Evolutionary conservation across 805 yeast genomes (phyloP).

Genomic region (Yamadazyma insecticola): DNA sequence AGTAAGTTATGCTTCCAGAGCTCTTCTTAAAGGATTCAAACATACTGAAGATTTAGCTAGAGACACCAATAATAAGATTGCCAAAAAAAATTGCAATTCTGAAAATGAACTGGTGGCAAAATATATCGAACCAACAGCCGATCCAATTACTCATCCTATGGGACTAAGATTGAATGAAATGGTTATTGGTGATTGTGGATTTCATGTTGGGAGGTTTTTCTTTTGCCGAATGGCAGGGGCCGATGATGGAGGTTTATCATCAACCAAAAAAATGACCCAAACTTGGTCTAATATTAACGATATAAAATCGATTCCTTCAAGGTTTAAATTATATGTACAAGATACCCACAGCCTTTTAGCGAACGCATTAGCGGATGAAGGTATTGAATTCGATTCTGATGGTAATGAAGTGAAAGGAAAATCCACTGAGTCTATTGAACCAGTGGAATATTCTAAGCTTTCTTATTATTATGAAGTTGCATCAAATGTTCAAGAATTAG

Average conservation of each 20-base stretch:
- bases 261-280: conserved; percentile 29
- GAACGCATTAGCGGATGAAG: conserved; percentile 22
- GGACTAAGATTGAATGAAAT: conserved; percentile 30
- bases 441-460: background rate
- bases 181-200: conserved; percentile 37
- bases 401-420: conserved; percentile 22
- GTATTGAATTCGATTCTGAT: conserved; percentile 29
- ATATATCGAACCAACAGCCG: conserved; percentile 36
- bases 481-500: conserved; percentile 21
- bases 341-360: conserved; percentile 32
- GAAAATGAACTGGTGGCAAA: conserved; percentile 15
- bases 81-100: conserved; percentile 19
- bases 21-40: conserved; percentile 31
- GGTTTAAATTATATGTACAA: conserved; percentile 38
- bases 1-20: conserved; percentile 30
- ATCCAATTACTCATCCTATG: conserved; percentile 31
- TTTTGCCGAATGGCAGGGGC: conserved; percentile 33
- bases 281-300: conserved; percentile 12
- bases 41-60: conserved; percentile 25
- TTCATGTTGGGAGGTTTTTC: conserved; percentile 35
- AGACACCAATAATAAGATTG: conserved; percentile 27
- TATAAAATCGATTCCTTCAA: conserved; percentile 11
- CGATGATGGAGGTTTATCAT: conserved; percentile 31
- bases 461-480: conserved; percentile 36
- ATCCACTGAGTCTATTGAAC: background rate